These are phyloP conservation scores for Taphrina flavorubra DNA, from an alignment of 1,139 yeast species.

Conservation along the genomic window DNA sequence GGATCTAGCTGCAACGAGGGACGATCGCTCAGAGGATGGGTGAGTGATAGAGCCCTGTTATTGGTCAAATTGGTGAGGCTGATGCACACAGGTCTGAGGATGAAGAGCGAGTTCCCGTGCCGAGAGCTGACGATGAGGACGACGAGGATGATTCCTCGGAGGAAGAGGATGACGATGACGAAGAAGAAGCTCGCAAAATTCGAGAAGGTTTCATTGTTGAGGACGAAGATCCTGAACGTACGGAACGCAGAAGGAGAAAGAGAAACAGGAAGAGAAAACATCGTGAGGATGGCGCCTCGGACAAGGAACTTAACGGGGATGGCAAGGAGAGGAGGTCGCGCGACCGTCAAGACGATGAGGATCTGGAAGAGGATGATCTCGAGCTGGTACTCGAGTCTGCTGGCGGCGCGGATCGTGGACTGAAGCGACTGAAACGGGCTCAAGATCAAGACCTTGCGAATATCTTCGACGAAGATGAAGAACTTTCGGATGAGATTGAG, in stretches of 20 bases:
- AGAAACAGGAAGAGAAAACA: slow-evolving; percentile 47
- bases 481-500: slow-evolving; percentile 54
- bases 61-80: neutral
- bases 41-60: neutral
- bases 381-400: slow-evolving; percentile 89
- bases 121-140: slow-evolving; percentile 45
- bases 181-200: slow-evolving; percentile 57
- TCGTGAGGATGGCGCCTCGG: slow-evolving; percentile 23
- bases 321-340: slow-evolving; percentile 37
- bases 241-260: slow-evolving; percentile 54
- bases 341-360: slow-evolving; percentile 59
- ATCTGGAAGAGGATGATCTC: slow-evolving; percentile 91
- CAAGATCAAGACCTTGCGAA: slow-evolving; percentile 60
- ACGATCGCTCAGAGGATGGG: slow-evolving; percentile 27
- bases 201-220: slow-evolving; percentile 94
- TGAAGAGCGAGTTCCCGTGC: slow-evolving; percentile 12
- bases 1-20: slow-evolving; percentile 24
- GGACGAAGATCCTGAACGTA: slow-evolving; percentile 75
- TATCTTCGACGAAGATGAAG: slow-evolving; percentile 86
- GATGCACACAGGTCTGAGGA: slow-evolving; percentile 16
- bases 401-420: slow-evolving; percentile 62
- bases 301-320: slow-evolving; percentile 45
- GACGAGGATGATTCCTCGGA: slow-evolving; percentile 53
- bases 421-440: slow-evolving; percentile 80
- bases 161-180: slow-evolving; percentile 57